Evolutionary conservation across 768 basidiomycete genomes (phyloP), one percentile per base, ranked within the genome.

Genomic region (Suillus sp.): DNA sequence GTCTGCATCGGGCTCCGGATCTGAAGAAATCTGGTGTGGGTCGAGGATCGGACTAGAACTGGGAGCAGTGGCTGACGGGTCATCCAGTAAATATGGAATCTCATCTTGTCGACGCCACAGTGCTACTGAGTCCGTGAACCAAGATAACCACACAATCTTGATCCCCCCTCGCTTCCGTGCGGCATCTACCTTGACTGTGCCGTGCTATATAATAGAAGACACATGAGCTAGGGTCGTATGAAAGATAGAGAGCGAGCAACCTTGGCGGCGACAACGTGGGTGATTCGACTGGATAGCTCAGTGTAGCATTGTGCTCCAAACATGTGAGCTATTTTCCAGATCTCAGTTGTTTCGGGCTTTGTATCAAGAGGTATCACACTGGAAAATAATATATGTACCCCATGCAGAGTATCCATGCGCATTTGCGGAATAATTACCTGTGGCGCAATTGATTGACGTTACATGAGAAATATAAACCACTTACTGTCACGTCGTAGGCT

Each of bases 301-400:
- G 84, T 88, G 54, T 87, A 84, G 74, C 90, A 93, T 54, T 80
- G 81, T 2, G 96, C 96, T 10, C 96, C 96, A 69, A 97, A 99
- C 77, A 91, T 89, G 55, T 84, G 82, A 14, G 96, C 94, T 73
- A 90, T 82, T 67, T 85, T 82, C 94, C 94, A 96, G 57, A 94
- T 86, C 69, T 95, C 93, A 58, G 85, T 92, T 55, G 81, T 80
- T 74, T 95, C 89, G 42, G 93, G 91, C 62, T 78, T 81, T 3
- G 87, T 88, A 69, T 94, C 90, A n/a, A 96, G 84, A 4, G 96
- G 95, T 62, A 99, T 95, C 45, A 99, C 87, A 62, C 95, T 93
- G 1, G 96, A 98, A 77, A 99, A 99, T 40, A 96, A 81, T 37
- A 99, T 84, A 70, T 91, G 86, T 34, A 89, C 83, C 34, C 91